phyloP scores from a whole-genome alignment of 2,329 filamentous ascomycete genomes.

The Alternaria incomplexa region DNA sequence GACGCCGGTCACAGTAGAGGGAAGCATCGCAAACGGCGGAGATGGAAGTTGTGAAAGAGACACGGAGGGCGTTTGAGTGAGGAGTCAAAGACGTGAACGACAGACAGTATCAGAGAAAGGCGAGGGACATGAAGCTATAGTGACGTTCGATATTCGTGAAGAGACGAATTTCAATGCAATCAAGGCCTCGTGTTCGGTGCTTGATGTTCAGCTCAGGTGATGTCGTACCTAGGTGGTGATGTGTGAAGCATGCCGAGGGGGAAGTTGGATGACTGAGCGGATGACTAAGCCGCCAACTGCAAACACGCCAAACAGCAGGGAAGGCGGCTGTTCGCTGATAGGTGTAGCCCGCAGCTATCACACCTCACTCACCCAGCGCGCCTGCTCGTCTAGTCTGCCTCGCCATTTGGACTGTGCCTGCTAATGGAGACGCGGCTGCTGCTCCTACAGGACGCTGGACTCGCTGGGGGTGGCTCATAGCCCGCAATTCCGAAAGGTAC shows the following conservation, averaged over 20 bases:
- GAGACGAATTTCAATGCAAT: not conserved
- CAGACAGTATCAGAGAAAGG: not conserved
- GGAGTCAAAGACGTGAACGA: not conserved
- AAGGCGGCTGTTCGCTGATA: constrained; percentile 9
- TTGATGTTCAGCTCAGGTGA: not conserved
- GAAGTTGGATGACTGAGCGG: not conserved
- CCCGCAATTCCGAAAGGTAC: constrained; percentile 26
- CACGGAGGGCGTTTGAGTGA: not conserved
- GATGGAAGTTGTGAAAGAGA: not conserved
- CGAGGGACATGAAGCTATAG: not conserved
- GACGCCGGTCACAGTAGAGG: not conserved
- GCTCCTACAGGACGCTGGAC: constrained; percentile 40
- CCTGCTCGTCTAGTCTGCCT: constrained; percentile 18
- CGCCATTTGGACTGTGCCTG: constrained; percentile 30
- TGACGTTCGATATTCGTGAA: not conserved
- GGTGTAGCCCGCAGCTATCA: constrained; percentile 11
- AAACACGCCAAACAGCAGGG: constrained; percentile 22
- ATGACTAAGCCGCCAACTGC: constrained; percentile 9
- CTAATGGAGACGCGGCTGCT: constrained; percentile 45
- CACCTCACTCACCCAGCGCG: constrained; percentile 21
- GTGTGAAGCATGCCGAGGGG: not conserved
- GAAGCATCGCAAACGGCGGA: not conserved
- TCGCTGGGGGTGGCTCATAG: constrained; percentile 41
- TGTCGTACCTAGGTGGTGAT: not conserved
- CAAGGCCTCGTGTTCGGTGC: not conserved